Evolutionary conservation across 164 flowering plant genomes (phyloP), one percentile per base, ranked within the genome.

Genomic region (Aristolochia contorta): DNA sequence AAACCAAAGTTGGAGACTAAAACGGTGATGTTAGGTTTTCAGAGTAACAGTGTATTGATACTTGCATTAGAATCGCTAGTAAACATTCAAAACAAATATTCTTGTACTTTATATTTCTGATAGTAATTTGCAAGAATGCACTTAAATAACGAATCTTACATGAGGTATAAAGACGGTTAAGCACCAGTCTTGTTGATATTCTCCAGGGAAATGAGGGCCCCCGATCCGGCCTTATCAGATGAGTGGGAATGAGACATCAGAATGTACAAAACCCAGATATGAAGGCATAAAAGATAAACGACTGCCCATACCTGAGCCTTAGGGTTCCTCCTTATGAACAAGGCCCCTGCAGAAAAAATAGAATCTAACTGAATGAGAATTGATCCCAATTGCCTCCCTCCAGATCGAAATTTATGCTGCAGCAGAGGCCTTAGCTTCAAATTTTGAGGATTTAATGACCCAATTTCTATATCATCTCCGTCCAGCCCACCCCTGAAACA

Each of bases 191-290:
- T 85, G 58, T 86, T 87, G 59, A 92, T 84, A 69, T 76, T 87
- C 69, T 80, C 85, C 75, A 87, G 72, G 54, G 96, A 89, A 65
- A 89, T 18, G 23, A 84, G 79, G 13, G 97, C 96, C 66, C 96
- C 96, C 16, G 96, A 81, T 55, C 65, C 71, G 25, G 48, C 46
- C 30, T 78, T 80, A 56, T 71, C 72, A 15, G 88, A 70, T 15
- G 75, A 66, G 20, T 71, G 76, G 21, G 96, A 78, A 61, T 81
- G 83, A 18, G 95, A 84, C 69, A 64, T 65, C 14, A 92, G 75
- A 64, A 89, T 92, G 56, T 92, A 92, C 51, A 81, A 53, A 54
- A 86, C 96, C 98, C 98, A 89, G 14, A 86, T 60, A 69, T 92
- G 98, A 62, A 92, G 91, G 80, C 85, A 84, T 16, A 83, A 76